These are phyloP conservation scores for Phaeotremella skinneri DNA, from an alignment of 768 basidiomycete species.

Conservation along the genomic window DNA sequence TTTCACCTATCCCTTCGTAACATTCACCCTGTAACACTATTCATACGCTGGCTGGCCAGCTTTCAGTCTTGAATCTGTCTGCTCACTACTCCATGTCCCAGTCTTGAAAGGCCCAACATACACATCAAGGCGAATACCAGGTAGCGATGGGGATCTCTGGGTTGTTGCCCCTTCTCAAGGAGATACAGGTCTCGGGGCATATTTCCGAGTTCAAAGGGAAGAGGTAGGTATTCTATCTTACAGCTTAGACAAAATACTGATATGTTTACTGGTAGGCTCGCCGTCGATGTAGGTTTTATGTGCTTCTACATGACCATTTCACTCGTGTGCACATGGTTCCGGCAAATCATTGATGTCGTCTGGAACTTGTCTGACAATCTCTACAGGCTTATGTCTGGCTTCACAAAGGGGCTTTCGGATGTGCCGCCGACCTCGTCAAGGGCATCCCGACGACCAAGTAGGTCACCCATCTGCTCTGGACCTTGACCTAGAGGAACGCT, in stretches of 20 bases:
- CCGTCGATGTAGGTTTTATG: conserved; percentile 65
- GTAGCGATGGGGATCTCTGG: conserved; percentile 85
- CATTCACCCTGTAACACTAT: background rate
- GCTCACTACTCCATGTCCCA: background rate
- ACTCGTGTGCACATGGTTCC: background rate
- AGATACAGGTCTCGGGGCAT: conserved; percentile 74
- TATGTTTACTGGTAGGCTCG: conserved; percentile 56
- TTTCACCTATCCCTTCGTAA: conserved; percentile 4
- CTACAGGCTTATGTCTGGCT: conserved; percentile 65
- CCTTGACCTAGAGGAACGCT: no score
- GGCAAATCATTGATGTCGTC: background rate
- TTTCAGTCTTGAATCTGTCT: background rate
- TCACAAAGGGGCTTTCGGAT: conserved; percentile 73
- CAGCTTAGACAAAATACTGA: background rate
- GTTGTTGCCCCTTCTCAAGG: conserved; percentile 81
- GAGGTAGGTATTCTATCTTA: conserved; percentile 52
- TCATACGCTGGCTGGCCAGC: background rate
- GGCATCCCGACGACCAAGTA: conserved; percentile 80
- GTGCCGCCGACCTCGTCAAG: conserved; percentile 83
- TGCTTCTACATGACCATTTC: background rate
- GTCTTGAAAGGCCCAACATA: background rate
- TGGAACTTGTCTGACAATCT: background rate
- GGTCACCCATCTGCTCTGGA: no score
- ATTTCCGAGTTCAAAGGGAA: conserved; percentile 79
- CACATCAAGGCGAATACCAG: background rate